A percentile compares a stretch with the other conserved stretches of the same genome.
These are phyloP conservation scores for Lipomyces yamadae DNA, from an alignment of 805 yeast species.

Conservation along the genomic window DNA sequence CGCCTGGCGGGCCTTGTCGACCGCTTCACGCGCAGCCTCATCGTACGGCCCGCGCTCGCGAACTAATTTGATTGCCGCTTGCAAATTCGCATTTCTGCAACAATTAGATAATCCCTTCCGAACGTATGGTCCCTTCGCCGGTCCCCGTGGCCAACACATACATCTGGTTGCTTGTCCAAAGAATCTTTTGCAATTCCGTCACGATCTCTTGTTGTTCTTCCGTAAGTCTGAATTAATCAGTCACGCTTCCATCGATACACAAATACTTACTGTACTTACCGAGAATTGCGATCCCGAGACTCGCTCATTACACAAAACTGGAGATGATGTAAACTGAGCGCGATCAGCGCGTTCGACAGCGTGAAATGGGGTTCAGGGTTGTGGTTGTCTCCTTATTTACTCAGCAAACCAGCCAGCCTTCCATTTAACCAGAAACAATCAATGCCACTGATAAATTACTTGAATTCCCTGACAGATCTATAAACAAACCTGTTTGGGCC, in stretches of 20 bases:
- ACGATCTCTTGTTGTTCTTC: conserved; percentile 14
- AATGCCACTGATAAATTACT: background rate
- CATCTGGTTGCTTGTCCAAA: conserved; percentile 24
- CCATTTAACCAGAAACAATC: background rate
- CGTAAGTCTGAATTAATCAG: background rate
- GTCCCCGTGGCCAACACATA: background rate
- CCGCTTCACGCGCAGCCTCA: conserved; percentile 11
- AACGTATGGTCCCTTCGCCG: background rate
- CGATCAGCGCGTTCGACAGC: too few relatives aligned
- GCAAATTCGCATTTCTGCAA: conserved; percentile 4
- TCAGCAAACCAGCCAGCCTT: background rate
- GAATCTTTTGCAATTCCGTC: conserved; percentile 23
- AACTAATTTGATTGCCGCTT: conserved; percentile 5
- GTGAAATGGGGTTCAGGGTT: background rate
- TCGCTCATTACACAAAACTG: background rate
- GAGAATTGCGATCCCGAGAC: background rate
- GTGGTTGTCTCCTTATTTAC: background rate
- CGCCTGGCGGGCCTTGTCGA: conserved; percentile 8
- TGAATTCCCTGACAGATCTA: background rate
- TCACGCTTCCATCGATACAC: background rate
- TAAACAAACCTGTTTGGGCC: background rate
- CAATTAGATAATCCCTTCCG: background rate
- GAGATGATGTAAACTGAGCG: background rate
- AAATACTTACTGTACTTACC: background rate
- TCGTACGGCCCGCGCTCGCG: conserved; percentile 11